Percentiles rank a stretch among this genome's conserved stretches.
These are phyloP conservation scores for Lentinula boryana DNA, from an alignment of 768 basidiomycete species.

Conservation along the genomic window DNA sequence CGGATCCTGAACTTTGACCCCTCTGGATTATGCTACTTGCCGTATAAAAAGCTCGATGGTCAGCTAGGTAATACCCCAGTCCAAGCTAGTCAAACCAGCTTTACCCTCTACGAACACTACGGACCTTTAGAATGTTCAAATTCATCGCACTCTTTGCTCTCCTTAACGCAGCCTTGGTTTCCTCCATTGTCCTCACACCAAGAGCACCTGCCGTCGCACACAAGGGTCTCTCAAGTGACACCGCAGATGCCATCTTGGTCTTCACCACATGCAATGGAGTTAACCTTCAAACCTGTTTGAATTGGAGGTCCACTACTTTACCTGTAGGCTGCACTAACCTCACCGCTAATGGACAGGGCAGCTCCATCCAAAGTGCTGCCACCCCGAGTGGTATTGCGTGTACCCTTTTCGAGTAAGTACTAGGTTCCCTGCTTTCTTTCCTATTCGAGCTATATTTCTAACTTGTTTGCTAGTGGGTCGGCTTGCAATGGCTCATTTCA, in stretches of 20 bases:
- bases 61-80: not conserved
- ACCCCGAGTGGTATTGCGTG: conserved; percentile 6
- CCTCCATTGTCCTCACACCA: conserved; percentile 1
- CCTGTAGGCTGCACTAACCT: conserved; percentile 12
- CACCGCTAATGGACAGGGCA: conserved; percentile 8
- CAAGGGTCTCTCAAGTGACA: not conserved
- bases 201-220: not conserved
- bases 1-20: not conserved
- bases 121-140: conserved; percentile 6
- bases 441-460: not conserved
- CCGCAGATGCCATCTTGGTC: conserved; percentile 3
- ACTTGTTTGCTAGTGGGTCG: conserved; percentile 3
- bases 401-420: conserved; percentile 10
- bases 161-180: conserved; percentile 7
- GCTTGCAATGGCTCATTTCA: conserved; percentile 9
- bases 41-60: not conserved
- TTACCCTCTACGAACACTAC: not conserved
- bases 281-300: conserved; percentile 10
- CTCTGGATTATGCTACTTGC: not conserved
- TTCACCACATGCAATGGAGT: conserved; percentile 7
- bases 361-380: conserved; percentile 4
- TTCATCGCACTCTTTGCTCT: conserved; percentile 12
- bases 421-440: not conserved
- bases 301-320: conserved; percentile 9
- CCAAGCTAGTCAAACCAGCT: not conserved